Base-by-base conservation (phyloP, 495 filamentous ascomycete species). In the Penicillium crystallinum region DNA sequence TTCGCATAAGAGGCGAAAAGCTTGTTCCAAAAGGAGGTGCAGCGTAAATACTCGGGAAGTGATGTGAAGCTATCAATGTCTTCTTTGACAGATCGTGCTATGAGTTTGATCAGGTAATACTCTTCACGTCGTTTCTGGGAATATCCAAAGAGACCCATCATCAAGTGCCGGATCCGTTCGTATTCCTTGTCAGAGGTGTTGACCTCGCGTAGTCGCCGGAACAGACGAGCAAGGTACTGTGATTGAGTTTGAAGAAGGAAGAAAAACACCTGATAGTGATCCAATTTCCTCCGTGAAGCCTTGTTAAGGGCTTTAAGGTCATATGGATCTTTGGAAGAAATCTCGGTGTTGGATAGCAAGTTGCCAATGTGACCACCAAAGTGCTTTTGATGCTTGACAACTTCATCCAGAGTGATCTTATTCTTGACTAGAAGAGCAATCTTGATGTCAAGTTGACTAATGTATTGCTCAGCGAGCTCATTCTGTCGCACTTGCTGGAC, bases 361-460 rank as follows among this genome's bases (percentile, higher is more conserved):
- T 80, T 91, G 52, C 90, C 90, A 41, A 90, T 86, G 58, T 95
- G 87, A 1, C 93, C 95, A 47, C 93, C 95, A 61, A 95, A 96
- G 64, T 93, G 93, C 71, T 87, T 92, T 67, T 97, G 95, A 65
- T 97, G 95, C 63, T 87, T 92, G 39, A 97, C 87, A 38, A 99
- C 91, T 76, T 99, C 93, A 65, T 99, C 93, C 1, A 97, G 78
- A 0, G 95, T 97, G 64, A 99, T 99, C 72, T 97, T 99, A 73
- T 97, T 97, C 76, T 97, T 97, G 54, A 97, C 95, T 14, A 99
- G 80, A 5, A 99, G 81, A 11, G 92, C 93, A 62, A 99, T 99
- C 72, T 99, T 99, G 77, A 97, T 96, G 62, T 97, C 95, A 36
- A 99, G 78, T 61, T 97, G 92, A 59, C 95, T 91, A 61, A 99